These are phyloP conservation scores for Aquilaria malaccensis DNA, from an alignment of 345 rosid genomes.

Conservation along the genomic window DNA sequence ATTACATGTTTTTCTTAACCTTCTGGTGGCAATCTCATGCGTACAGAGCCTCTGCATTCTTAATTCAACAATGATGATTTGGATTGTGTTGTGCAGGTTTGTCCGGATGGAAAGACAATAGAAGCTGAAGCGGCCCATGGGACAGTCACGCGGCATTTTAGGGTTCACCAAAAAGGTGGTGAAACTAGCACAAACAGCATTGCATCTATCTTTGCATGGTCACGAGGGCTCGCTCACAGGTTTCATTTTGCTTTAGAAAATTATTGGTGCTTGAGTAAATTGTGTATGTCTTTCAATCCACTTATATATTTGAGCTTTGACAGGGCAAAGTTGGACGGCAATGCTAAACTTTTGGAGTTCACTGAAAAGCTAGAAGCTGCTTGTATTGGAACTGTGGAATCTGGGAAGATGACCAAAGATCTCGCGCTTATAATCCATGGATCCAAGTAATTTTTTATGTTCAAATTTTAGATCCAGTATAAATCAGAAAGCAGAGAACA, in stretches of 20 bases:
- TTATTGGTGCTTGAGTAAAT: too few species aligned
- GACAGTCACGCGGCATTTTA: slow-evolving; percentile 89
- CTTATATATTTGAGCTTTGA: not conserved
- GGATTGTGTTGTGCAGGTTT: slow-evolving; percentile 46
- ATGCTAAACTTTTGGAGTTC: slow-evolving; percentile 70
- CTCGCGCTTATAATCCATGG: slow-evolving; percentile 89
- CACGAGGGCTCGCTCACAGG: slow-evolving; percentile 99
- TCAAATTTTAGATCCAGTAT: not conserved
- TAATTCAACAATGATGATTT: slow-evolving; percentile 1
- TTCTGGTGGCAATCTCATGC: not conserved
- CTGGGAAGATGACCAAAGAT: slow-evolving; percentile 99
- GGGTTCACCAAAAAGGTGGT: slow-evolving; percentile 99
- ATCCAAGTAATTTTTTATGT: slow-evolving; percentile 19
- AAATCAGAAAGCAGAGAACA: not conserved
- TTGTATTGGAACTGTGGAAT: slow-evolving; percentile 77
- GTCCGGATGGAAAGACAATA: slow-evolving; percentile 97
- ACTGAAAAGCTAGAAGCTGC: slow-evolving; percentile 91
- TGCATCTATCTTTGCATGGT: slow-evolving; percentile 99
- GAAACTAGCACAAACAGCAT: slow-evolving; percentile 99
- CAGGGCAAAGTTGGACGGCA: slow-evolving; percentile 92
- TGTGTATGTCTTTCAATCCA: too few species aligned
- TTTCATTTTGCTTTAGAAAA: not conserved
- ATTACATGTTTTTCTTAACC: not conserved
- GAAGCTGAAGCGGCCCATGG: slow-evolving; percentile 99
- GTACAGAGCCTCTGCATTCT: too few species aligned